Percentiles rank a stretch among this genome's conserved stretches.
phyloP scores from a whole-genome alignment of 2,329 filamentous ascomycete genomes.

The Arthrinium phaeospermum region DNA sequence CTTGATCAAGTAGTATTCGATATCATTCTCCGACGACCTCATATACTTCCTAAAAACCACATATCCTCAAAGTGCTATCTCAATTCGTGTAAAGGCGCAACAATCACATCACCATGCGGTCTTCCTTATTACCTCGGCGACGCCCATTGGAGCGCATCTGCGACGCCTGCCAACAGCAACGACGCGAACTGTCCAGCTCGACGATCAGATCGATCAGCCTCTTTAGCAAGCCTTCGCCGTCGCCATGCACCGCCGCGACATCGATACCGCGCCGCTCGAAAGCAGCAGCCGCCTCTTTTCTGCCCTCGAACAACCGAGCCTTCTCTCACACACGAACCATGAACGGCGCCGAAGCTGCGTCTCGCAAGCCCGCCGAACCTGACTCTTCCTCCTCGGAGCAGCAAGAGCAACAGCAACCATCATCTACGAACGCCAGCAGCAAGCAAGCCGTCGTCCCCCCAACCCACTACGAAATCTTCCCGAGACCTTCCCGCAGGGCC shows the following conservation, averaged over 20 bases:
- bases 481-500: constrained; percentile 73
- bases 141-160: constrained; percentile 34
- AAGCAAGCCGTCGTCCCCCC: constrained; percentile 30
- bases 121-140: constrained; percentile 29
- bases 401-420: not conserved
- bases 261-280: not conserved
- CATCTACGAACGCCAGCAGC: not conserved
- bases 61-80: not conserved
- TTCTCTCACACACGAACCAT: not conserved
- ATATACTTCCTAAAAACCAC: not conserved
- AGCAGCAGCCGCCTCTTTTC: not conserved
- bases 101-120: constrained; percentile 29
- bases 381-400: not conserved
- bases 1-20: not conserved
- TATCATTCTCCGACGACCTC: not conserved
- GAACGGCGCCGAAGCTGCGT: not conserved
- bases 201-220: not conserved
- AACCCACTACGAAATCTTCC: constrained; percentile 90
- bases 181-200: constrained; percentile 22
- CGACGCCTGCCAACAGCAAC: constrained; percentile 34
- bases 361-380: not conserved
- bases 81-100: not conserved
- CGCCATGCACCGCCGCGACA: not conserved
- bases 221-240: not conserved
- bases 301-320: not conserved